Evolutionary conservation across 1,284 basidiomycete species (phyloP).

Genomic region (Chondrostereum purpureum): DNA sequence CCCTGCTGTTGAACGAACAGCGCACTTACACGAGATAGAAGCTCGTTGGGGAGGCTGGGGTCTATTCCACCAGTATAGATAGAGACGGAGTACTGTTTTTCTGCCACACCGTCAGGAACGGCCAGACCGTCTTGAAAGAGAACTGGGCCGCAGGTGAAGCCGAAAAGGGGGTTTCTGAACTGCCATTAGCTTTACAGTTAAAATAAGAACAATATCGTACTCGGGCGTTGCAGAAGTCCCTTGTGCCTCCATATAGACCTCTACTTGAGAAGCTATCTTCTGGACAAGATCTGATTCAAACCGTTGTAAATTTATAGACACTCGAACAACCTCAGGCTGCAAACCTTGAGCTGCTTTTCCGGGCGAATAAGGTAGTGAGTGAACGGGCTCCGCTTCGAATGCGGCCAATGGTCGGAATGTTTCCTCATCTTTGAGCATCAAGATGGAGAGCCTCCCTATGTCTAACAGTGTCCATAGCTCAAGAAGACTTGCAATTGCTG

Average conservation of each 20-base stretch:
- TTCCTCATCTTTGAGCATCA: conserved; percentile 27
- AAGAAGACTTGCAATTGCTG: conserved; percentile 45
- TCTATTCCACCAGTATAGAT: conserved; percentile 27
- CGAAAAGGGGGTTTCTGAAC: conserved; percentile 24
- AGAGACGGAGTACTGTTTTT: conserved; percentile 26
- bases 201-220: conserved; percentile 14
- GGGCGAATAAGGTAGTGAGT: conserved; percentile 18
- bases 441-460: conserved; percentile 30
- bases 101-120: conserved; percentile 5
- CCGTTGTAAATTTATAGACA: neutral
- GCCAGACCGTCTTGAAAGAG: conserved; percentile 3
- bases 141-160: conserved; percentile 24
- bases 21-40: conserved; percentile 50
- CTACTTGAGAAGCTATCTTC: conserved; percentile 22
- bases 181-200: neutral
- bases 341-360: conserved; percentile 12
- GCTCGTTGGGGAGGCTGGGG: conserved; percentile 38
- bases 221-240: conserved; percentile 20
- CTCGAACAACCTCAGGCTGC: neutral
- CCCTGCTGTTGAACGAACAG: conserved; percentile 32
- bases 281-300: conserved; percentile 24
- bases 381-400: conserved; percentile 22
- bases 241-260: conserved; percentile 25
- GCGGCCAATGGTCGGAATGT: conserved; percentile 19
- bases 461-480: conserved; percentile 66